Base-by-base conservation (phyloP, 345 rosid genomes). In the Iberis pinnata region DNA sequence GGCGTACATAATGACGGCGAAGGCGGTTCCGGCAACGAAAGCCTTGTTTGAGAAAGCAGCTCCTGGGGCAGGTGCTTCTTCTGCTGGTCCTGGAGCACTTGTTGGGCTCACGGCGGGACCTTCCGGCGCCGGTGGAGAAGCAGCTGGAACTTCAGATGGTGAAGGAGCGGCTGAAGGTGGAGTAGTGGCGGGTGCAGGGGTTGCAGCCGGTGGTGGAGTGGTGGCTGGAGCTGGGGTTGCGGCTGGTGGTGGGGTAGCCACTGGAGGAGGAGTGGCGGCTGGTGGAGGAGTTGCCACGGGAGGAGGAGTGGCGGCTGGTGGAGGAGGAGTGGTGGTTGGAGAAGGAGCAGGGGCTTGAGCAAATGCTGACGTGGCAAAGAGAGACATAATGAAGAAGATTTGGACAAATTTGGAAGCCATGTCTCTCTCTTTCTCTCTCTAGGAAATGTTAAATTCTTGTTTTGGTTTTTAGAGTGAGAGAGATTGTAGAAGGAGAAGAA, bases 1-100 rank as follows among this genome's bases (percentile, higher is more conserved):
- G 67, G 86, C 76, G 53, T 74, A 73, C 58, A 80, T 9, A 63
- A 73, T 43, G 25, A 69, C 80, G n/a, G 79, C 66, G 26, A 78
- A 68, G 9, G 83, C 84, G 53, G 76, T 76, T 38, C 77, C 80
- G 7, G 67, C 72, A 14, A 72, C 27, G 53, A 74, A 76, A 71
- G 62, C 71, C 36, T 56, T 74, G 56, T 56, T 59, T 19, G 71
- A 35, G 47, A 48, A 49, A 61, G 49, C 45, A 13, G 63, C 44
- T n/a, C 49, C 40, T 50, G 67, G 68, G n/a, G 71, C 16, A 16
- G 61, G 20, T 5, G 43, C 41, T 2, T 7, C 47, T 17, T 42
- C 53, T 2, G 79, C 20, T 2, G 81, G 66, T 14, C 46, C 63
- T 0, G 75, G 47, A 19, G 79, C 31, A 32, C 58, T 12, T 11